phyloP scores from a whole-genome alignment of 2,329 filamentous ascomycete genomes.

The Fusarium pseudoanthophilum region DNA sequence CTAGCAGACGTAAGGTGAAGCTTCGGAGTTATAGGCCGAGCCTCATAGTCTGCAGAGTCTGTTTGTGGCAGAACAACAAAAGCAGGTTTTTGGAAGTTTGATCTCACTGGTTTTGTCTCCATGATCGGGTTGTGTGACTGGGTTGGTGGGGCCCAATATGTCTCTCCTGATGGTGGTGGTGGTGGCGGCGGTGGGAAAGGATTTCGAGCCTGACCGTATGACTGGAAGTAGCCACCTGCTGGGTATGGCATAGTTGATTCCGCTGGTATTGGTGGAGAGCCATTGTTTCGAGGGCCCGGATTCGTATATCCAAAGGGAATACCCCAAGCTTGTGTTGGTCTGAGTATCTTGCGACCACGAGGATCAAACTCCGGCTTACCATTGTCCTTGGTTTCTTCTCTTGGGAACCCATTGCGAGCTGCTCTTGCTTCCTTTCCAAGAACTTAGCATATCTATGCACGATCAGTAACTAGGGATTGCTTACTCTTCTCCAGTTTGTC shows the following conservation, averaged over 20 bases:
- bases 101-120: neutral
- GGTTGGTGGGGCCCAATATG: neutral
- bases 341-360: neutral
- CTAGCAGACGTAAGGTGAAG: neutral
- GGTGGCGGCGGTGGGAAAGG: neutral
- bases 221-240: neutral
- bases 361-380: neutral
- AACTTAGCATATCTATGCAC: neutral
- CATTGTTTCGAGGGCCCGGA: neutral
- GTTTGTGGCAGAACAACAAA: slow-evolving; percentile 13
- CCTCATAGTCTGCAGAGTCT: slow-evolving; percentile 14
- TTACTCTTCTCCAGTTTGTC: neutral
- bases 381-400: neutral
- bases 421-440: neutral
- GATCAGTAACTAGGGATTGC: neutral
- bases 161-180: neutral
- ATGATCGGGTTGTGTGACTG: neutral
- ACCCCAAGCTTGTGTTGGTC: neutral
- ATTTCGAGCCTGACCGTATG: neutral
- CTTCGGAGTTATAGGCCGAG: neutral
- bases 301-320: neutral
- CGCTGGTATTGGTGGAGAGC: neutral
- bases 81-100: slow-evolving; percentile 11
- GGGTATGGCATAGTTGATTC: neutral
- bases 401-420: too few species aligned